A percentile compares a stretch with the other conserved stretches of the same genome.
phyloP scores from a whole-genome alignment of 345 rosid species.

The Euphorbia lathyris region DNA sequence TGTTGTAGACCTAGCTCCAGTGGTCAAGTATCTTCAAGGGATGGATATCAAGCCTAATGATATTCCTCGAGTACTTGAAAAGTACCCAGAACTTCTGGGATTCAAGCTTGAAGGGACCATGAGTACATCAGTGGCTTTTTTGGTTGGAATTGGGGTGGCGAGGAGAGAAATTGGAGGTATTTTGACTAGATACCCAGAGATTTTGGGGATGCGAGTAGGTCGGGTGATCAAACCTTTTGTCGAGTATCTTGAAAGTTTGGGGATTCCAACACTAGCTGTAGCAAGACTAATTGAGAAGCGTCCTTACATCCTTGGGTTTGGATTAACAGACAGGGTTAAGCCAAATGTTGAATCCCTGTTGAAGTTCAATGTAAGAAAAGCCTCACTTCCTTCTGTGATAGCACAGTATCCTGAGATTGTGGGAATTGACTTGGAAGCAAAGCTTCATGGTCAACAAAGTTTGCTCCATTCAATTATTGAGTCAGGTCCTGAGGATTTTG shows the following conservation, averaged over 20 bases:
- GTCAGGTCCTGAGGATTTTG: slow-evolving; percentile 56
- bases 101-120: slow-evolving; percentile 96
- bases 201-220: slow-evolving; percentile 88
- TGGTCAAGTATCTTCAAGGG: slow-evolving; percentile 88
- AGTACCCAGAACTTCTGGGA: slow-evolving; percentile 82
- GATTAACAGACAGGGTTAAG: slow-evolving; percentile 55
- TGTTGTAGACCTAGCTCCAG: slow-evolving; percentile 89
- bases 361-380: slow-evolving; percentile 56
- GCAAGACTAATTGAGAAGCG: slow-evolving; percentile 86
- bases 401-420: slow-evolving; percentile 91
- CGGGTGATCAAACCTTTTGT: slow-evolving; percentile 82
- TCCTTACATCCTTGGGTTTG: slow-evolving; percentile 80
- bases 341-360: slow-evolving; percentile 57
- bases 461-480: slow-evolving; percentile 53
- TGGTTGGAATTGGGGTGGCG: slow-evolving; percentile 83
- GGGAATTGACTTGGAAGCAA: slow-evolving; percentile 60
- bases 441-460: slow-evolving; percentile 54
- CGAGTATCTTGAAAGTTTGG: slow-evolving; percentile 70
- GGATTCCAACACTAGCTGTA: slow-evolving; percentile 72
- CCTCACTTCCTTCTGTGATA: slow-evolving; percentile 59
- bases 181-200: slow-evolving; percentile 77
- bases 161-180: slow-evolving; percentile 85
- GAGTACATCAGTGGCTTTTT: slow-evolving; percentile 92
- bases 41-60: slow-evolving; percentile 77
- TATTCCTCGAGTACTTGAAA: slow-evolving; percentile 85